Conservation (phyloP, 163 green algal species). For the Scenedesmus sp. region DNA sequence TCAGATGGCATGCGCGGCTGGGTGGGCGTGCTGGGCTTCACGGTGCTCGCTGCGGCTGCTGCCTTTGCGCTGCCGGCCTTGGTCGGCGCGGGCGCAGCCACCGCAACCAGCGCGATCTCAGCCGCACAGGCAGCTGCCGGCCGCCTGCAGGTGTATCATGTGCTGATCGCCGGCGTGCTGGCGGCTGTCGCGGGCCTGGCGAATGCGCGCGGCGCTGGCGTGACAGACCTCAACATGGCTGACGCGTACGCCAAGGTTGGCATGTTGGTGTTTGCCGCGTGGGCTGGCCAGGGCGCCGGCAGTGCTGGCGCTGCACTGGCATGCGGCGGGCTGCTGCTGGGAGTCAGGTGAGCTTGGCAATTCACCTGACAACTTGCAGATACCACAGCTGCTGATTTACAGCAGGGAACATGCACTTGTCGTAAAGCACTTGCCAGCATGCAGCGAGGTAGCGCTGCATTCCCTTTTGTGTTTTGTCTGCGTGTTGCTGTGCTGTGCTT, state of each 20-base stretch:
- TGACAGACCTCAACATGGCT: conserved; percentile 61
- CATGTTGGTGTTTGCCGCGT: conserved; percentile 69
- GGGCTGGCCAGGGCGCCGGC: conserved; percentile 57
- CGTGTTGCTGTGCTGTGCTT: not conserved
- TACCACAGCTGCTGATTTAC: too few relatives aligned
- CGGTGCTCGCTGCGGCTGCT: conserved; percentile 40
- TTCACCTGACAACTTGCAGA: too few relatives aligned
- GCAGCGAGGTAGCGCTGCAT: not conserved
- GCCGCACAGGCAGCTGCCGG: not conserved
- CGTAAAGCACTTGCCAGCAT: not conserved
- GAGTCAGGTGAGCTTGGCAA: conserved; percentile 23
- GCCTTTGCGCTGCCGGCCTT: conserved; percentile 18
- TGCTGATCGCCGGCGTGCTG: conserved; percentile 20
- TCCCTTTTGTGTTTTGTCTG: too few relatives aligned
- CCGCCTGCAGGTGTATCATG: not conserved
- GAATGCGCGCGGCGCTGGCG: conserved; percentile 56
- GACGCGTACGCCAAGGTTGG: conserved; percentile 66
- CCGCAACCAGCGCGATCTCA: not conserved
- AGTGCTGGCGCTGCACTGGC: conserved; percentile 59
- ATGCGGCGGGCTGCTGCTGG: conserved; percentile 61
- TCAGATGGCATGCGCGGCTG: conserved; percentile 48
- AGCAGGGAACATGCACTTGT: not conserved
- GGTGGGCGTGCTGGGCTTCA: conserved; percentile 56
- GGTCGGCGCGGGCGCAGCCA: not conserved
- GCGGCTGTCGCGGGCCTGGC: conserved; percentile 36